phyloP scores from a whole-genome alignment of 768 basidiomycete genomes.

The Dioszegia hungarica region DNA sequence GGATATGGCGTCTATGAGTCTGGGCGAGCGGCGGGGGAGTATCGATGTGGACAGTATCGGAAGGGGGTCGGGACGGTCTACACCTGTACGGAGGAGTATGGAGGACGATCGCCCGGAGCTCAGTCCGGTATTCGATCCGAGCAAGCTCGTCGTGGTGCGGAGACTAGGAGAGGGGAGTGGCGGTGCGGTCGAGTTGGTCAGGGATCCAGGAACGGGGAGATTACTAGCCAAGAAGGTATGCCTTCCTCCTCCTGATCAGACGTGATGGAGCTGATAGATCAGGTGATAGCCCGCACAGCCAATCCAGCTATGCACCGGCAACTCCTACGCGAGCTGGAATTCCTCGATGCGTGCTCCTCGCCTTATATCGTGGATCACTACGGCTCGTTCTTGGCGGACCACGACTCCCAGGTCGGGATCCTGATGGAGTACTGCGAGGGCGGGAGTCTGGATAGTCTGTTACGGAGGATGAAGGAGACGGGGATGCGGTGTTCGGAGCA shows the following conservation, averaged over 20 bases:
- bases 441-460: conserved; percentile 44
- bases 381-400: conserved; percentile 48
- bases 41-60: background rate
- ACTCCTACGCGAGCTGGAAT: conserved; percentile 48
- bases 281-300: conserved; percentile 49
- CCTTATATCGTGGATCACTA: conserved; percentile 50
- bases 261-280: background rate
- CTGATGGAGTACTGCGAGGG: conserved; percentile 51
- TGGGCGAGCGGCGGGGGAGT: conserved; percentile 5
- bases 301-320: conserved; percentile 50
- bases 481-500: conserved; percentile 46
- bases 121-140: conserved; percentile 17
- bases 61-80: conserved; percentile 21
- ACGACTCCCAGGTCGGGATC: conserved; percentile 47
- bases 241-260: background rate
- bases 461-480: conserved; percentile 38
- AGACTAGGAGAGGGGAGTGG: conserved; percentile 49
- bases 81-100: conserved; percentile 14
- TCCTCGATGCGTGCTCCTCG: conserved; percentile 47
- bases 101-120: conserved; percentile 1
- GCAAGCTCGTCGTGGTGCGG: conserved; percentile 33
- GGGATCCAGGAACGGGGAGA: conserved; percentile 35
- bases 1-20: conserved; percentile 8
- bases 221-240: conserved; percentile 50
- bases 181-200: conserved; percentile 47